Base-by-base conservation (phyloP, 2,329 filamentous ascomycete species). In the Aureobasidium sp. region DNA sequence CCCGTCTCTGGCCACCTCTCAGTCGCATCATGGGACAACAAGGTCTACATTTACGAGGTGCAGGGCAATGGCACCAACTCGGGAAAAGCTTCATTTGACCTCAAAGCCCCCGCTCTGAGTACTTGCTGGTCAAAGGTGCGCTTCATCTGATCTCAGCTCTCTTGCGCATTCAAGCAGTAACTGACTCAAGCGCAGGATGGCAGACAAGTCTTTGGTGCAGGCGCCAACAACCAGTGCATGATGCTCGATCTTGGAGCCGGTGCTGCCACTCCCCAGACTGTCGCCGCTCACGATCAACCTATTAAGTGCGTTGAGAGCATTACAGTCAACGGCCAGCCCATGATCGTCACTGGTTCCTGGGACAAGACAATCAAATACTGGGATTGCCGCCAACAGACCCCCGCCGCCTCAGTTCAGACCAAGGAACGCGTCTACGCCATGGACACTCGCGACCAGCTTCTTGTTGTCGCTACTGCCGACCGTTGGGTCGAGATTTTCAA, bases 401-500 rank as follows among this genome's bases (percentile, higher is more conserved):
- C 89, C 0, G 85, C 85, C 1, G 88, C 84, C 1, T 82, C 81
- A 1, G 76, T 94, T 46, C 75, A 81, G 23, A 87, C 85, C 71
- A 87, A 90, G 72, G 89, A 94, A 68, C 84, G 90, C 57, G 84
- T 93, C 42, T 99, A 97, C 78, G 87, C 89, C 44, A 91, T 99
- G 86, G 93, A 97, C 69, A 88, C 95, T 55, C 87, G 87, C 71
- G 87, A 93, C 72, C 59, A 94, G 70, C 82, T 99, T 56, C 84
- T 97, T 46, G 94, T 99, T 23, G 81, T 97, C 62, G 94, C 89
- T 65, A 97, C 92, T 0, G 94, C 94, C 13, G 94, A 99, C 72
- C 86, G 94, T 64, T 96, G 95, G 76, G 96, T 99, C 80, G 92
- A 97, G 74, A 88, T 99, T 65, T 82, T 99, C 77, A 91, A 96